These are phyloP conservation scores for Alternaria hordeiaustralica DNA, from an alignment of 2,329 filamentous ascomycete species.

Conservation along the genomic window DNA sequence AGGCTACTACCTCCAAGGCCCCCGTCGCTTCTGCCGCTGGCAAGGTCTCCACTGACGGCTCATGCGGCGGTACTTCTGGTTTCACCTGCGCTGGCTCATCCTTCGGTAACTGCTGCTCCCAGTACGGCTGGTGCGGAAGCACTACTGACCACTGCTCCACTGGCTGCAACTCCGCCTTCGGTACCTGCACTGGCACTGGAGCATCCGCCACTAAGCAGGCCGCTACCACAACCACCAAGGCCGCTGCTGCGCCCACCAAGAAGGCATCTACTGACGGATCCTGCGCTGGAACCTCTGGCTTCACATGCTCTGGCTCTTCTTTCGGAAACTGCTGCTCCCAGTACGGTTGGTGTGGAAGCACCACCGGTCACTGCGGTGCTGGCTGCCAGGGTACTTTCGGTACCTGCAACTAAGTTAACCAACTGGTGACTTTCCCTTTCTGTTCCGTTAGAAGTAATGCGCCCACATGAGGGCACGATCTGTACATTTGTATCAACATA, in stretches of 20 bases:
- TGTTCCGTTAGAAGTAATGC: not conserved
- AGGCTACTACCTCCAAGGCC: conserved; percentile 2
- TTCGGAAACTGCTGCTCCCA: conserved; percentile 56
- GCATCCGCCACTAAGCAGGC: not conserved
- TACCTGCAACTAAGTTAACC: conserved; percentile 28
- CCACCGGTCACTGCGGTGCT: conserved; percentile 35
- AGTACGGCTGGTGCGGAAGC: conserved; percentile 49
- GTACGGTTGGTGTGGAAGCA: conserved; percentile 51
- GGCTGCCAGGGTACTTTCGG: conserved; percentile 45
- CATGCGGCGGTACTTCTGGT: conserved; percentile 25
- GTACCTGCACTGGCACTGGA: conserved; percentile 30
- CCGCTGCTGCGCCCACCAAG: conserved; percentile 16
- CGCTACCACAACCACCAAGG: not conserved
- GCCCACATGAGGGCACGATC: not conserved
- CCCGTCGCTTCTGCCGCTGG: conserved; percentile 7
- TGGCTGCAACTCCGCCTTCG: conserved; percentile 44
- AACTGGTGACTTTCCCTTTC: not conserved
- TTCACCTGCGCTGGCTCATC: conserved; percentile 51
- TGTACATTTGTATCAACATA: not conserved
- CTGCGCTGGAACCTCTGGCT: conserved; percentile 29
- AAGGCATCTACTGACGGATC: conserved; percentile 36
- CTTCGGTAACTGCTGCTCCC: conserved; percentile 56
- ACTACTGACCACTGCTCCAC: conserved; percentile 37
- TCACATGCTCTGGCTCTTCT: conserved; percentile 51
- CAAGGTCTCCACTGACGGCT: conserved; percentile 31